Evolutionary conservation across 176 grass and related monocot genomes (phyloP).

Genomic region (Ananas comosus): DNA sequence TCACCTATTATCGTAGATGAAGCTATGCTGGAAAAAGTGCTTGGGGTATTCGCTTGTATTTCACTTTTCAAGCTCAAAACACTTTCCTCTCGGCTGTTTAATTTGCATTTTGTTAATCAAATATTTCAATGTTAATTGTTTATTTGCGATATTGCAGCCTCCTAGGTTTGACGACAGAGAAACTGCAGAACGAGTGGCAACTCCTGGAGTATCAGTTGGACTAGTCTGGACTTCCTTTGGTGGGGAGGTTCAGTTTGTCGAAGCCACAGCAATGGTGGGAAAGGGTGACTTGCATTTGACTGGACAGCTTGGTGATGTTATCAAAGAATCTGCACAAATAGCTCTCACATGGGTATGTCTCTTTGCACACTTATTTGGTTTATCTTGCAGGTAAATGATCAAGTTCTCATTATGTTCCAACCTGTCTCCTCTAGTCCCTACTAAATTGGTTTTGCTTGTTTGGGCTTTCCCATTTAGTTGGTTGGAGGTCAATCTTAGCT

Average conservation of each 20-base stretch:
- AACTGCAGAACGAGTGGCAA: slow-evolving; percentile 74
- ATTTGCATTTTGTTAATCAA: not conserved
- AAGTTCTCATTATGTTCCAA: no score
- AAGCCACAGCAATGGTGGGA: slow-evolving; percentile 85
- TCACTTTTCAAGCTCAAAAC: not conserved
- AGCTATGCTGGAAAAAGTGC: slow-evolving; percentile 92
- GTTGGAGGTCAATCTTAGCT: no score
- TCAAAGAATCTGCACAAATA: slow-evolving; percentile 97
- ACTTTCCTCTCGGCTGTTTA: not conserved
- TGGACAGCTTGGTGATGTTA: slow-evolving; percentile 97
- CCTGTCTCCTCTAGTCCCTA: no score
- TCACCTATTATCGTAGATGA: slow-evolving; percentile 66
- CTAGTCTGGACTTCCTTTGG: slow-evolving; percentile 96
- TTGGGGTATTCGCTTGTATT: slow-evolving; percentile 58
- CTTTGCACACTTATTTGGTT: not conserved
- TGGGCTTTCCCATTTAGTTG: no score
- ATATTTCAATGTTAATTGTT: slow-evolving; percentile 6
- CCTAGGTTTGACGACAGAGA: slow-evolving; percentile 86
- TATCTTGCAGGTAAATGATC: no score
- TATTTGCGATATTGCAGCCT: slow-evolving; percentile 43
- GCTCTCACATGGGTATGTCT: slow-evolving; percentile 89
- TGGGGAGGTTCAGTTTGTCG: slow-evolving; percentile 93
- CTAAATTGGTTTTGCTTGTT: no score
- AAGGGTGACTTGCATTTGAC: slow-evolving; percentile 97
- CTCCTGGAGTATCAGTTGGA: slow-evolving; percentile 79